phyloP scores from a whole-genome alignment of 2,329 filamentous ascomycete species.

The Nigrospora oryzae region DNA sequence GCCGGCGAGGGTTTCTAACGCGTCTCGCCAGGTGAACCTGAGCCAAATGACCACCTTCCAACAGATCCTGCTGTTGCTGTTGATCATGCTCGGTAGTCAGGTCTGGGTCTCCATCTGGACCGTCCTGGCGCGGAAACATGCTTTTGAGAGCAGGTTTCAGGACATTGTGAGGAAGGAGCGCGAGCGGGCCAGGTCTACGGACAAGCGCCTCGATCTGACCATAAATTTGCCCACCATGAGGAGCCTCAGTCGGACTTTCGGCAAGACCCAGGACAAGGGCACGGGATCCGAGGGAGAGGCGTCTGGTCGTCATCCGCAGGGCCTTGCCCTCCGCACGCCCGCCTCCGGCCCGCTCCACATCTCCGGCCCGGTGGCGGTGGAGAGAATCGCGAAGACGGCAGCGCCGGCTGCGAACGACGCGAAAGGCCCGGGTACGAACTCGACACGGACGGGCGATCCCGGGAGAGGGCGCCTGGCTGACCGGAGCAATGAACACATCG shows the following conservation, averaged over 20 bases:
- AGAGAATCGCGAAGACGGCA: constrained; percentile 1
- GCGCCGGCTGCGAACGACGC: background rate
- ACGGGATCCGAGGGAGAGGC: too few species aligned
- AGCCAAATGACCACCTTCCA: constrained; percentile 59
- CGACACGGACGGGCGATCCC: background rate
- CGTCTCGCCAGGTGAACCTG: constrained; percentile 37
- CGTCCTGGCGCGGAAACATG: constrained; percentile 48
- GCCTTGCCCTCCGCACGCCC: background rate
- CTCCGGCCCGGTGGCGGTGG: constrained; percentile 3
- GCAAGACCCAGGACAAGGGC: background rate
- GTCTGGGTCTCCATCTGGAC: constrained; percentile 62
- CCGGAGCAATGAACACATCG: constrained; percentile 1
- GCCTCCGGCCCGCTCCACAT: constrained; percentile 2
- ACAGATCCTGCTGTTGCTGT: constrained; percentile 54
- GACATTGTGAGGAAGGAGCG: constrained; percentile 36
- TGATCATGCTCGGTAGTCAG: constrained; percentile 58
- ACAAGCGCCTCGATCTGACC: background rate
- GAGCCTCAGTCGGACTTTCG: constrained; percentile 1
- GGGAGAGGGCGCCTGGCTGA: background rate
- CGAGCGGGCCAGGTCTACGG: constrained; percentile 15
- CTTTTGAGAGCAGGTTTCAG: constrained; percentile 54
- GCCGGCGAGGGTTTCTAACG: too few species aligned
- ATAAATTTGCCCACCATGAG: constrained; percentile 2
- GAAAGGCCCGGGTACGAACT: background rate
- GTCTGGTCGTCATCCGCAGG: background rate